Percentiles rank a stretch among this genome's conserved stretches.
Evolutionary conservation across 2,329 filamentous ascomycete species (phyloP).

Genomic region (Alternaria novae-zelandiae): DNA sequence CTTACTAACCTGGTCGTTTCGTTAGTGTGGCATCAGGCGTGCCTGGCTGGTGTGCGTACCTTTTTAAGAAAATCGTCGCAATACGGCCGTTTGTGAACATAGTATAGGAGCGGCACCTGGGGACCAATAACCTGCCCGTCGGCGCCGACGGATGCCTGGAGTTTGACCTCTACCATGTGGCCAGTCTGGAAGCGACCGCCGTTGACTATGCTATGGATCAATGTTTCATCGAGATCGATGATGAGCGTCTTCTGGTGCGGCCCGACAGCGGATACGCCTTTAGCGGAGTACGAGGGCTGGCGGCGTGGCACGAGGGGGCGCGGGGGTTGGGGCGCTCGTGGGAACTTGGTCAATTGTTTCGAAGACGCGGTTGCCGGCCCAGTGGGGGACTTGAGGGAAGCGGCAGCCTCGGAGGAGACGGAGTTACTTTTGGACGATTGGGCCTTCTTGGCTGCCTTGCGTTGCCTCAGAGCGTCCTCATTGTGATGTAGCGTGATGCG

Average conservation of each 20-base stretch:
- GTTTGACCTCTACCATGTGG: slow-evolving; percentile 97
- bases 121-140: slow-evolving; percentile 74
- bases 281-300: slow-evolving; percentile 79
- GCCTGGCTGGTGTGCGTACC: slow-evolving; percentile 53
- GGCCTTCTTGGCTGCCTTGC: slow-evolving; percentile 73
- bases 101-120: slow-evolving; percentile 96
- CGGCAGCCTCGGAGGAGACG: slow-evolving; percentile 56
- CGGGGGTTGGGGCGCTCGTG: slow-evolving; percentile 85
- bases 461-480: slow-evolving; percentile 75
- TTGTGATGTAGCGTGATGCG: slow-evolving; percentile 88
- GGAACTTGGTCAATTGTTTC: slow-evolving; percentile 80
- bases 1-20: slow-evolving; percentile 72
- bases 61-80: slow-evolving; percentile 96
- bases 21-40: slow-evolving; percentile 23
- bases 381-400: slow-evolving; percentile 89
- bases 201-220: slow-evolving; percentile 98
- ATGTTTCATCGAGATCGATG: slow-evolving; percentile 92
- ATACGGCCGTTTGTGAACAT: slow-evolving; percentile 95
- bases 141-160: slow-evolving; percentile 74
- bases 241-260: slow-evolving; percentile 85
- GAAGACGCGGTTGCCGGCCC: slow-evolving; percentile 69
- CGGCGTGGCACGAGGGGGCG: slow-evolving; percentile 87
- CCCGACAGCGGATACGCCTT: slow-evolving; percentile 42
- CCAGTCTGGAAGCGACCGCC: slow-evolving; percentile 94
- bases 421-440: slow-evolving; percentile 39